Base-by-base conservation (phyloP, 2,329 filamentous ascomycete genomes). In the Seiridium cupressi region DNA sequence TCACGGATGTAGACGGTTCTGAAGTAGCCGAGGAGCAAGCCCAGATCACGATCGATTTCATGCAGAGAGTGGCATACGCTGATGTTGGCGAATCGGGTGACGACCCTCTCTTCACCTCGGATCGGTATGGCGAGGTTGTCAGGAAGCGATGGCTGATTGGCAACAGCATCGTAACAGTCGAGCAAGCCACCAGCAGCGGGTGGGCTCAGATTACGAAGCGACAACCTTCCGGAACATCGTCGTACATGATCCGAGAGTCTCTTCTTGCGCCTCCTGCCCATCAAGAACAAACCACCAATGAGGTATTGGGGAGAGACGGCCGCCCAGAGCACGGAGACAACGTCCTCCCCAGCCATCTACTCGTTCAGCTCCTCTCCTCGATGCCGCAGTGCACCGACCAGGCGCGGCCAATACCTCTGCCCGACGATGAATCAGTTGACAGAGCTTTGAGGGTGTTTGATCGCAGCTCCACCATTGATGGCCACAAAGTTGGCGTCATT, bases 401-500 rank as follows among this genome's bases (percentile, higher is more conserved):
- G 32, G 79, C 83, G 8, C 89, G 89, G 51, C 92, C 91, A 8
- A 87, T 97, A 51, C 86, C 89, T 0, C 81, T 98, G 5, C 92
- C 93, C 0, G 76, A 81, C 35, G 83, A 90, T 61, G 90, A 92
- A 13, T 83, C 84, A 38, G 86, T 89, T 2, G 83, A 86, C 44
- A 87, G 94, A 65, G 89, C 92, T 0, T 88, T 99, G 44, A 84
- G 85, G 44, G 81, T 87, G 10, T 96, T 99, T 73, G 95, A 99
- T 74, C 87, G 89, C 38, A 96, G 87, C 65, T 90, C 94, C 44
- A 93, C 92, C 7, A 89, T 99, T 4, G 95, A 99, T 74, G 93
- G 93, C 5, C 93, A 98, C 80, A 97, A 97, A 75, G 90, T 97
- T 47, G 95, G 95, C 13, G 90, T 99, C 31, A 88, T 99, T 46